Evolutionary conservation across 495 filamentous ascomycete genomes (phyloP), one percentile per base, ranked within the genome.

Genomic region (Xylaria scruposa): DNA sequence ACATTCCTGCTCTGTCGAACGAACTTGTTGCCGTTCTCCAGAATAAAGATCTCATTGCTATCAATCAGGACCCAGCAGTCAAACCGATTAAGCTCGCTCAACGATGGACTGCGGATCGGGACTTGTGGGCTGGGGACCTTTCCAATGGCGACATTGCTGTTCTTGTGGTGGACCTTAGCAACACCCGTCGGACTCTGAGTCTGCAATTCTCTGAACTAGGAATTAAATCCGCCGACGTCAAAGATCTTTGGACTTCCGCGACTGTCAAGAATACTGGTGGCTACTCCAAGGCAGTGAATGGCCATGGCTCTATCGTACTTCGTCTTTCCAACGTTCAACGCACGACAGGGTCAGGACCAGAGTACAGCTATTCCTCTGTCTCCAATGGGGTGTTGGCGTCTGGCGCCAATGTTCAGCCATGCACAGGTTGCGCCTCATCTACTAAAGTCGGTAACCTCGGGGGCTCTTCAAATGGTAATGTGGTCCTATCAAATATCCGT

Each of bases 361-460:
- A 19, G 26, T 65, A 65, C 26, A 65, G 26, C 3, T 65, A 65
- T n/a, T 9, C 49, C 62, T 65, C 62, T 15, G 42, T 65, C 31
- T 47, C 62, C 13, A 29, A 24, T 19, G 62, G 62, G 5, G 47
- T 44, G 10, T 33, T 65, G 42, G 26, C 62, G 33, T 65, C 62
- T 24, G 62, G 62, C 9, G 62, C 62, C 42, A 65, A 33, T n/a
- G 33, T 49, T 49, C 62, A 65, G 17, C n/a, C 42, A n/a, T 65
- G 62, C 26, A 12, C 42, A 19, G 26, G 62, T 10, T 65, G 62
- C 42, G 26, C 42, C 40, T 47, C 62, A 31, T 65, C 62, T 33
- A 47, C 13, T 65, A 65, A 65, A 49, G 62, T 65, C 24, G 62
- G 62, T 65, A 65, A 65, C n/a, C 42, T 65, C 6, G 62, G 62